Base-by-base conservation (phyloP, 805 yeast species). In the Schwanniomyces occidentalis region DNA sequence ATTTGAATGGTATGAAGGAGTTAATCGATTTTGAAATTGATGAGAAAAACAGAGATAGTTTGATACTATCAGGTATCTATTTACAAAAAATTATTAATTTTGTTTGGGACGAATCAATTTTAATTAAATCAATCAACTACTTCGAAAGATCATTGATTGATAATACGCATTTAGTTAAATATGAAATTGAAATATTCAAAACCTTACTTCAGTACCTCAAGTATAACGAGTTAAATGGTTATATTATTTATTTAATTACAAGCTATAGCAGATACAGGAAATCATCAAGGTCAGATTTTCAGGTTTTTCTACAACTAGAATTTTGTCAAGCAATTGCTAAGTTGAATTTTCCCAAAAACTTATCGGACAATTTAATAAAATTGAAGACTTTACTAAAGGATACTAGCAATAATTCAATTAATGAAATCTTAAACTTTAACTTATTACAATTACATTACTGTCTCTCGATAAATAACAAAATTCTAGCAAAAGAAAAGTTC, bases 111-210 rank as follows among this genome's bases (percentile, higher is more conserved):
- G 54, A 56, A 14, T 32, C 35, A 1, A 14, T 46, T 0, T 46
- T 63, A 2, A 36, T 56, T 2, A 36, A 46, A 5, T 47, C 58
- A 25, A 29, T 51, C 4, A 22, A 28, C 2, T 21, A 25, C 5
- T 41, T 52, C 32, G 38, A 41, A 20, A 33, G 19, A 17, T 51
- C 53, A 52, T 20, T 49, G 3, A 12, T 23, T 9, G 35, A 36
- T 5, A 32, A 19, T 12, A 26, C 16, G 13, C 22, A 13, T 19
- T 26, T 14, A 26, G 28, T 12, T 9, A 30, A 37, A 0, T 54
- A 53, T 40, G 75, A 71, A 35, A 31, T 43, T 16, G 54, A 54
- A 4, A 54, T 72, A 10, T 29, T 66, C 14, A 28, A 34, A 10
- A 40, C 42, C 14, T 30, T 59, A 0, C 20, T 56, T 3, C 36